phyloP scores from a whole-genome alignment of 73 alveolate species.

The Uronychia setigera region DNA sequence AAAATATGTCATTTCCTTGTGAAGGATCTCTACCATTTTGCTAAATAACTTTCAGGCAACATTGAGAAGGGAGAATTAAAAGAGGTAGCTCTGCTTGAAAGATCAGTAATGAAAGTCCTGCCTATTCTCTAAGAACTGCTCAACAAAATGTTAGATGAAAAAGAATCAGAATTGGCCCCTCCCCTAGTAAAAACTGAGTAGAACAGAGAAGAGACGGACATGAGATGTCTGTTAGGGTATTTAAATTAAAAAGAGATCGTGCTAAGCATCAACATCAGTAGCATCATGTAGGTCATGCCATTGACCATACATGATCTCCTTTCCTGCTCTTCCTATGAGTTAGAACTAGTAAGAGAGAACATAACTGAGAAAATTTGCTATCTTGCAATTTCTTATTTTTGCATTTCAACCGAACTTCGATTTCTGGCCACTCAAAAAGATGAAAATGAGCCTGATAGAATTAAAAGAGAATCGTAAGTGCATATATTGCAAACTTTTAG shows the following conservation, averaged over 20 bases:
- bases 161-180: conserved; percentile 1
- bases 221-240: conserved; percentile 50
- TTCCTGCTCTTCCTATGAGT: conserved; percentile 9
- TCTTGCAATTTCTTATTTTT: conserved; percentile 81
- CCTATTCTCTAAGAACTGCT: conserved; percentile 28
- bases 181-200: neutral
- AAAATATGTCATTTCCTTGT: conserved; percentile 55
- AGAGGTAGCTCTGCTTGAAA: conserved; percentile 29
- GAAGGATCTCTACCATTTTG: conserved; percentile 31
- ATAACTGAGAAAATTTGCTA: conserved; percentile 60
- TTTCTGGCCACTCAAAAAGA: conserved; percentile 76
- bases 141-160: conserved; percentile 41
- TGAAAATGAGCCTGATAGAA: conserved; percentile 41
- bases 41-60: conserved; percentile 17
- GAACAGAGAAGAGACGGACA: conserved; percentile 26
- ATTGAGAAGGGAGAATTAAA: conserved; percentile 20
- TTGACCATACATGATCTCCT: conserved; percentile 62
- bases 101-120: conserved; percentile 34
- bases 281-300: conserved; percentile 64
- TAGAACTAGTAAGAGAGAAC: conserved; percentile 61
- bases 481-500: conserved; percentile 36
- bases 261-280: conserved; percentile 52
- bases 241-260: conserved; percentile 67
- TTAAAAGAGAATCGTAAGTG: conserved; percentile 56
- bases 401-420: conserved; percentile 92